phyloP scores from a whole-genome alignment of 306 rosid genomes.

The Pyrus communis region DNA sequence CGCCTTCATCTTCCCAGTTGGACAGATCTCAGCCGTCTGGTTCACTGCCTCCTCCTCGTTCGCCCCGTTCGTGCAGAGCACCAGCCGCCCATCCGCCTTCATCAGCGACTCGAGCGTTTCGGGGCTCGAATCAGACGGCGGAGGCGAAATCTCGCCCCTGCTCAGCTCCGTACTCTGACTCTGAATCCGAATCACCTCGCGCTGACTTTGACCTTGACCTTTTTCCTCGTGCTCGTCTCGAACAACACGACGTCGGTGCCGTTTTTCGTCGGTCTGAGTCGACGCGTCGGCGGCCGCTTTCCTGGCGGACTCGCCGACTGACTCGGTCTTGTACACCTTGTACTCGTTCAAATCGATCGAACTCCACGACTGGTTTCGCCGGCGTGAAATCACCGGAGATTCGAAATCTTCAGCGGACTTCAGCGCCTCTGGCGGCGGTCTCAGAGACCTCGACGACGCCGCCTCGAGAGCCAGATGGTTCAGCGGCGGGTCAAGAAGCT shows the following conservation, averaged over 20 bases:
- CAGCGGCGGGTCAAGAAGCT: conserved; percentile 44
- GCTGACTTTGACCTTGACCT: background rate
- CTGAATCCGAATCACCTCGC: background rate
- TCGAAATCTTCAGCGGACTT: conserved; percentile 48
- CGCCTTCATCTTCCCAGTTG: conserved; percentile 64
- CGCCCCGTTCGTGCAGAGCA: conserved; percentile 19
- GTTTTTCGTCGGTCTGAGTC: conserved; percentile 87
- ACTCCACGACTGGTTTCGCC: conserved; percentile 91
- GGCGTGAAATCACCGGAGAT: conserved; percentile 39
- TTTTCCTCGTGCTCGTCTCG: conserved; percentile 18
- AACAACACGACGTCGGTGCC: conserved; percentile 48
- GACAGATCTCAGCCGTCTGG: conserved; percentile 39
- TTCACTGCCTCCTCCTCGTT: conserved; percentile 14
- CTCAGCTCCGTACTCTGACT: conserved; percentile 61
- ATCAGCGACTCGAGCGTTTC: conserved; percentile 78
- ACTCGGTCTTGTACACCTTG: conserved; percentile 79
- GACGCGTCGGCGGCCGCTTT: conserved; percentile 75
- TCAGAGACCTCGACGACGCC: conserved; percentile 44
- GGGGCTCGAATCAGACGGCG: conserved; percentile 95
- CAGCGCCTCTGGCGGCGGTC: conserved; percentile 41
- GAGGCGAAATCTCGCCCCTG: conserved; percentile 93
- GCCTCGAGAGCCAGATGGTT: conserved; percentile 21
- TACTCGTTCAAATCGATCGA: conserved; percentile 75
- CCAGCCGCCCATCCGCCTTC: conserved; percentile 70
- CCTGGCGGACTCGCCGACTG: conserved; percentile 56